These are phyloP conservation scores for Echium plantagineum DNA, from an alignment of 257 asterid genomes.

Conservation along the genomic window DNA sequence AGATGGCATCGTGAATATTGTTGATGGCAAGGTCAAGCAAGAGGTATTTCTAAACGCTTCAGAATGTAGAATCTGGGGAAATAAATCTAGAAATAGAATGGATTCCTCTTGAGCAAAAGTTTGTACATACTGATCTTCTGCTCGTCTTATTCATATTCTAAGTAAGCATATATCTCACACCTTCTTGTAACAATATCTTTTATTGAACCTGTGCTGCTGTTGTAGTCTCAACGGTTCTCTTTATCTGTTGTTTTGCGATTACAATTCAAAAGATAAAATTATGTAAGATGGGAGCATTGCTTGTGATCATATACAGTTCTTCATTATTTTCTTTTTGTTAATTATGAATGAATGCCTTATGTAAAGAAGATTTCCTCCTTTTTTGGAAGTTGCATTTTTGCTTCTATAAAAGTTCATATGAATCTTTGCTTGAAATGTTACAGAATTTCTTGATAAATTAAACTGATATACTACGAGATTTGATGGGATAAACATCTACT, in stretches of 20 bases:
- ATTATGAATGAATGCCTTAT: no score
- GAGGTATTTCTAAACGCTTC: constrained; percentile 57
- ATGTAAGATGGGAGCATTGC: neutral
- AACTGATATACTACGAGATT: no score
- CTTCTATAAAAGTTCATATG: no score
- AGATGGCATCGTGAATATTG: constrained; percentile 83
- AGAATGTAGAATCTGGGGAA: constrained; percentile 93
- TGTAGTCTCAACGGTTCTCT: neutral
- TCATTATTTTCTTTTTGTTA: no score
- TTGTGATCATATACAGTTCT: neutral
- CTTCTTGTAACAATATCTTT: neutral
- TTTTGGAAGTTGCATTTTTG: no score
- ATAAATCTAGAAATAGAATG: constrained; percentile 78
- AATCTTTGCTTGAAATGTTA: no score
- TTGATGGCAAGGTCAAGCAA: constrained; percentile 87
- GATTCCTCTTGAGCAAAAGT: constrained; percentile 75
- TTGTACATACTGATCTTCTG: constrained; percentile 8
- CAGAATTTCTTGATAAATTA: no score
- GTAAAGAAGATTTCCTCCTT: no score
- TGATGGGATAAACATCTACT: no score
- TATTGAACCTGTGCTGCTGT: neutral
- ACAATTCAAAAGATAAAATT: neutral
- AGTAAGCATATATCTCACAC: neutral
- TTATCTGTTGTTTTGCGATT: neutral
- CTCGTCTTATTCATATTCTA: neutral